phyloP scores from a whole-genome alignment of 2,329 filamentous ascomycete genomes.

The Fusarium dlaminii region DNA sequence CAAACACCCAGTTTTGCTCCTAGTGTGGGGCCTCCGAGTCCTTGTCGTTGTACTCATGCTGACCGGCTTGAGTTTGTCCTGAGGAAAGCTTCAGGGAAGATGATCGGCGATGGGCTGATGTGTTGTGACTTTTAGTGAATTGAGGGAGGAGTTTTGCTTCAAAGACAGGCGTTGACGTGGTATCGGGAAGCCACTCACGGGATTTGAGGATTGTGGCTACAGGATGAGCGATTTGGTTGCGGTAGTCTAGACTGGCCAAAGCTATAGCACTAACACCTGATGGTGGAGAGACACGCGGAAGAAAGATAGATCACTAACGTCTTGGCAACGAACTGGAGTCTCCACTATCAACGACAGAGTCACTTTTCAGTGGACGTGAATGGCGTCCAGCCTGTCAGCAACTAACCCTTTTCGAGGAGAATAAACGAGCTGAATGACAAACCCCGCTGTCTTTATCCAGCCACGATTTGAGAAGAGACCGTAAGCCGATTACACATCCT shows the following conservation, averaged over 20 bases:
- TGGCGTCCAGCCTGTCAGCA: background rate
- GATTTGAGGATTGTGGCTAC: background rate
- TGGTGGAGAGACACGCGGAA: accelerated
- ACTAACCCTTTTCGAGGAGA: conserved; percentile 33
- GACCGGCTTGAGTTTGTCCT: background rate
- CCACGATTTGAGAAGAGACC: background rate
- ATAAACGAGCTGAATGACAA: conserved; percentile 30
- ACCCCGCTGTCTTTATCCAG: background rate
- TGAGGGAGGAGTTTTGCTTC: background rate
- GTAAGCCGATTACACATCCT: background rate
- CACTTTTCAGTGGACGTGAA: background rate
- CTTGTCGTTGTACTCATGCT: conserved; percentile 9
- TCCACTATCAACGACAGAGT: background rate
- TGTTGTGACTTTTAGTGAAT: background rate
- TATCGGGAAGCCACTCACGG: background rate
- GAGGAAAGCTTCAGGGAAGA: too few relatives aligned
- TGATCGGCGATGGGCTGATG: background rate
- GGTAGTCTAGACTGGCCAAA: accelerated
- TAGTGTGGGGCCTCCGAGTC: conserved; percentile 32
- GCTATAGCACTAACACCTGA: background rate
- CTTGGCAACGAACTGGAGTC: accelerated
- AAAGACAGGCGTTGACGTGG: background rate
- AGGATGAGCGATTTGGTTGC: background rate
- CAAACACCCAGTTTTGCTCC: conserved; percentile 34
- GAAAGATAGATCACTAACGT: background rate